These are phyloP conservation scores for Salix arbutifolia DNA, from an alignment of 345 rosid species.

Conservation along the genomic window DNA sequence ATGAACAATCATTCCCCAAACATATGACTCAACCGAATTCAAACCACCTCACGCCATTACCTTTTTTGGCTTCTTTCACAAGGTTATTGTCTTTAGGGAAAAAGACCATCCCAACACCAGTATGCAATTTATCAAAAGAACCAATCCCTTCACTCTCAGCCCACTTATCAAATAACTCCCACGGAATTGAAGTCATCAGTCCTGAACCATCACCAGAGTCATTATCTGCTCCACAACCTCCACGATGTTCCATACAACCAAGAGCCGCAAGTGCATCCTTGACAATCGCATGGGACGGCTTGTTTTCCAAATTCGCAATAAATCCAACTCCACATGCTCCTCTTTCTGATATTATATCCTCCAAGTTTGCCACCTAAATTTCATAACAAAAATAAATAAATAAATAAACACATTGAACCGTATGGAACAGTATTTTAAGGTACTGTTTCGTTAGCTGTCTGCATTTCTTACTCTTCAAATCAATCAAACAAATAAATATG, in stretches of 20 bases:
- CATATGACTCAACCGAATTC: background rate
- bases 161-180: conserved; percentile 84
- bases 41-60: conserved; percentile 32
- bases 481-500: background rate
- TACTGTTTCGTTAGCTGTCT: background rate
- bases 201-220: conserved; percentile 99
- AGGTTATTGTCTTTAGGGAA: conserved; percentile 63
- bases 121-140: conserved; percentile 71
- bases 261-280: conserved; percentile 86
- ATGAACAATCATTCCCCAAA: background rate
- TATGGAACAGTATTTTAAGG: background rate
- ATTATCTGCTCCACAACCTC: conserved; percentile 98
- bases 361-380: conserved; percentile 71
- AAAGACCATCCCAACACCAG: conserved; percentile 97
- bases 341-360: conserved; percentile 84
- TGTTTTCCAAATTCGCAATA: conserved; percentile 93
- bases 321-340: conserved; percentile 99
- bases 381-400: conserved; percentile 2
- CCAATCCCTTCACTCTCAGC: conserved; percentile 67
- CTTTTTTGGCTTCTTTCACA: conserved; percentile 72
- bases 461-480: background rate
- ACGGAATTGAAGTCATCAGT: conserved; percentile 93
- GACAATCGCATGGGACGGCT: conserved; percentile 70
- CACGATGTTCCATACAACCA: conserved; percentile 99
- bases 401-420: background rate